phyloP scores from a whole-genome alignment of 768 basidiomycete genomes.

The Cubamyces lactineus region DNA sequence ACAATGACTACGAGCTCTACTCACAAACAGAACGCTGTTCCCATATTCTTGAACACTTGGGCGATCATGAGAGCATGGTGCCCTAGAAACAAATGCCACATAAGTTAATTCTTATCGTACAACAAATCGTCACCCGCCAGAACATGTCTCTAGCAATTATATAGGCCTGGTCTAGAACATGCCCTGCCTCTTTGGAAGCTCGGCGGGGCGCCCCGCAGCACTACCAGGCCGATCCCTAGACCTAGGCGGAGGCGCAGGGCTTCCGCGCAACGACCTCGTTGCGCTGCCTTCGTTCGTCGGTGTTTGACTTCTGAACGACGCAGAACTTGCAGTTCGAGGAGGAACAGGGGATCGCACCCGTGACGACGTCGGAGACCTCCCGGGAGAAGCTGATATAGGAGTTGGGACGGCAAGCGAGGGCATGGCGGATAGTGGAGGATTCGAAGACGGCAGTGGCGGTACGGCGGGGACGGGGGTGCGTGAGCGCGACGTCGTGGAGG shows the following conservation, averaged over 20 bases:
- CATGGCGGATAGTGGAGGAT: conserved; percentile 21
- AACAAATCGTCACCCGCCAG: not conserved
- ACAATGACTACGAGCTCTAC: too few relatives aligned
- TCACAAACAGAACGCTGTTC: too few relatives aligned
- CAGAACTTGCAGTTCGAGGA: conserved; percentile 17
- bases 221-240: conserved; percentile 71
- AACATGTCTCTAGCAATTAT: not conserved
- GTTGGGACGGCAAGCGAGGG: conserved; percentile 22
- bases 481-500: conserved; percentile 21
- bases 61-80: too few relatives aligned
- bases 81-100: not conserved
- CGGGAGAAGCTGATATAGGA: conserved; percentile 21
- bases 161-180: conserved; percentile 52
- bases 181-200: conserved; percentile 59
- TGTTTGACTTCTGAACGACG: conserved; percentile 23
- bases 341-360: conserved; percentile 9
- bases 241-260: conserved; percentile 60
- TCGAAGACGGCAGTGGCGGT: conserved; percentile 21
- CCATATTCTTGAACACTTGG: too few relatives aligned
- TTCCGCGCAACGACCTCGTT: conserved; percentile 27
- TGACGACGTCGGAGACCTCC: conserved; percentile 14
- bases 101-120: not conserved
- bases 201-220: conserved; percentile 49
- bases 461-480: conserved; percentile 23
- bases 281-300: conserved; percentile 14